Percentiles rank a stretch among this genome's conserved stretches.
phyloP scores from a whole-genome alignment of 257 asterid genomes.

The Solanum sitiens region DNA sequence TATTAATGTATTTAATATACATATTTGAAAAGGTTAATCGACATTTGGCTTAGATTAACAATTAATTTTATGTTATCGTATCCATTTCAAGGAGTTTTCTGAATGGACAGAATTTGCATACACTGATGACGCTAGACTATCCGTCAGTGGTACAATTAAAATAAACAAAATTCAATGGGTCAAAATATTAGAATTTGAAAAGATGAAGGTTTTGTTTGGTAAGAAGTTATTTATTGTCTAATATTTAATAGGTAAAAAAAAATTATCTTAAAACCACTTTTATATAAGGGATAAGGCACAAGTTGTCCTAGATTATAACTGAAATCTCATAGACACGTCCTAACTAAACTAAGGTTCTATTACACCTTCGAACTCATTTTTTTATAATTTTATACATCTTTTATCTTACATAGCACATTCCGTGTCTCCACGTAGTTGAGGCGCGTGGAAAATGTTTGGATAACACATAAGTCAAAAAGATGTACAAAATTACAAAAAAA shows the following conservation, averaged over 20 bases:
- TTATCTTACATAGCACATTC: neutral
- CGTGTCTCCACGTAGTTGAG: neutral
- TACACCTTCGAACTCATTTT: neutral
- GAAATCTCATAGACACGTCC: no score
- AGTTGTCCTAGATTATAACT: neutral
- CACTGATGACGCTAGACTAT: neutral
- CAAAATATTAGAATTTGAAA: neutral
- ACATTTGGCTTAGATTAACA: neutral
- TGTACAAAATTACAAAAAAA: neutral
- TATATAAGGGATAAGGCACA: neutral
- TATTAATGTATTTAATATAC: neutral
- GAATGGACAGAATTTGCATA: neutral
- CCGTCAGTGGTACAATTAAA: neutral
- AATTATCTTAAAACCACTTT: neutral
- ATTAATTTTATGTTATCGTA: no score
- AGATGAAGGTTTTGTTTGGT: neutral
- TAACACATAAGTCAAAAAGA: no score
- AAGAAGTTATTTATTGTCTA: neutral
- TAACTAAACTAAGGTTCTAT: no score
- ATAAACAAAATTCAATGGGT: neutral
- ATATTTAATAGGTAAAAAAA: neutral
- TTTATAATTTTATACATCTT: no score
- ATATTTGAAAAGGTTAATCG: neutral
- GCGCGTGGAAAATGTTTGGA: neutral
- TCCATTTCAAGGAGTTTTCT: neutral